Base-by-base conservation (phyloP, 2,329 filamentous ascomycete species). In the Colletotrichum orbiculare region DNA sequence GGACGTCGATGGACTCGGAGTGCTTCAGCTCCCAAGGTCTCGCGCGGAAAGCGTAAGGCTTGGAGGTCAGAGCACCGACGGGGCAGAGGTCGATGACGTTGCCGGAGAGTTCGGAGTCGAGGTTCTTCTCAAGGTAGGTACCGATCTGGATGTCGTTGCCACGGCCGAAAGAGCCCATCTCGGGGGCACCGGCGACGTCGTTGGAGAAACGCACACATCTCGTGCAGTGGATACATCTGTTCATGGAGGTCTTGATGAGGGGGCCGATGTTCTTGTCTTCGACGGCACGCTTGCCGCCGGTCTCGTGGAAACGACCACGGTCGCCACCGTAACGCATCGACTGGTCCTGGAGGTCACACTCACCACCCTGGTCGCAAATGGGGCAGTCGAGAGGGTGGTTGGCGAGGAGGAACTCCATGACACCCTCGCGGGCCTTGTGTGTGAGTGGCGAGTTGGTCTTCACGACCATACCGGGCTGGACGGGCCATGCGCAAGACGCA, bases 201-300 rank as follows among this genome's bases (percentile, higher is more conserved):
- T 98, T 99, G 77, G 96, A 92, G 81, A 99, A 99, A 76, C 96
- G 94, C 72, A 99, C 89, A 81, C 96, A 99, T 75, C 96, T 90
- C 69, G 96, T 99, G 86, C 96, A 99, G 85, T 99, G 96, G 75
- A 99, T 99, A 81, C 96, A 99, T 78, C 96, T 89, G 86, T 99
- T 99, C 96, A 99, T 99, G 54, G 96, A 99, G 4, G 96, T 99
- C 88, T 99, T 99, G 82, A 99, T 92, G 71, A 99, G 81, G 58
- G 96, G 96, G 41, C 96, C 96, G 74, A 99, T 97, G 80, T 99
- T 98, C 87, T 99, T 99, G 81, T 99, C 96, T 83, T 99, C 96
- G 43, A 97, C 94, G 34, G 94, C 96, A 84, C 96, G 92, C 87
- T 99, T 99, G 81, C 96, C 96, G 60, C 88, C 90, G 75, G 96